These are phyloP conservation scores for Didymella keratinophila DNA, from an alignment of 2,329 filamentous ascomycete genomes.

Conservation along the genomic window DNA sequence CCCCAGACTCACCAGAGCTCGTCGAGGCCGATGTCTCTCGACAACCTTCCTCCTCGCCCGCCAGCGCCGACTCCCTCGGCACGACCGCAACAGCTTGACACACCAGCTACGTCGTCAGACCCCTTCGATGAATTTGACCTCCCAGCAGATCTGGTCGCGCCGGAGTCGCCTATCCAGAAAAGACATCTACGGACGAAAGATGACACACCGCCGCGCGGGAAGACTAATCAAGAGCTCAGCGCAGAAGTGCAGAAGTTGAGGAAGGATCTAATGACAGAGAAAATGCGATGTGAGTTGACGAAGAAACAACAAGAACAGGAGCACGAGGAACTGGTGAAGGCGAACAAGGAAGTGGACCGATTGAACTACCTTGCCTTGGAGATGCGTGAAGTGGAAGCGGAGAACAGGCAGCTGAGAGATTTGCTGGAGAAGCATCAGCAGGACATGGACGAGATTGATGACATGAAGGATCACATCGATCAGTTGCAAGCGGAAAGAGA, in stretches of 20 bases:
- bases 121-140: constrained; percentile 40
- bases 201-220: constrained; percentile 32
- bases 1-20: constrained; percentile 10
- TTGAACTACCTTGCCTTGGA: constrained; percentile 39
- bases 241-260: constrained; percentile 38
- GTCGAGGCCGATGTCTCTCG: background rate
- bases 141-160: constrained; percentile 40
- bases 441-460: constrained; percentile 23
- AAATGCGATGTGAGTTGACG: constrained; percentile 43
- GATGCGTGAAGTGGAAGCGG: constrained; percentile 36
- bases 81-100: constrained; percentile 3
- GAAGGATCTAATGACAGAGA: constrained; percentile 40
- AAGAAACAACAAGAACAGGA: constrained; percentile 43
- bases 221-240: constrained; percentile 42
- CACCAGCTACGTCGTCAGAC: constrained; percentile 25
- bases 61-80: constrained; percentile 11
- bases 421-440: constrained; percentile 34
- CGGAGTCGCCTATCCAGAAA: constrained; percentile 40
- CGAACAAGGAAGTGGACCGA: constrained; percentile 36
- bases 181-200: constrained; percentile 36
- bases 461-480: constrained; percentile 29
- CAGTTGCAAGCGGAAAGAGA: constrained; percentile 26
- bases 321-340: constrained; percentile 36
- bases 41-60: background rate
- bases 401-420: constrained; percentile 33